Evolutionary conservation across 2,329 filamentous ascomycete species (phyloP), one percentile per base, ranked within the genome.

Genomic region (Diaporthe sp.): DNA sequence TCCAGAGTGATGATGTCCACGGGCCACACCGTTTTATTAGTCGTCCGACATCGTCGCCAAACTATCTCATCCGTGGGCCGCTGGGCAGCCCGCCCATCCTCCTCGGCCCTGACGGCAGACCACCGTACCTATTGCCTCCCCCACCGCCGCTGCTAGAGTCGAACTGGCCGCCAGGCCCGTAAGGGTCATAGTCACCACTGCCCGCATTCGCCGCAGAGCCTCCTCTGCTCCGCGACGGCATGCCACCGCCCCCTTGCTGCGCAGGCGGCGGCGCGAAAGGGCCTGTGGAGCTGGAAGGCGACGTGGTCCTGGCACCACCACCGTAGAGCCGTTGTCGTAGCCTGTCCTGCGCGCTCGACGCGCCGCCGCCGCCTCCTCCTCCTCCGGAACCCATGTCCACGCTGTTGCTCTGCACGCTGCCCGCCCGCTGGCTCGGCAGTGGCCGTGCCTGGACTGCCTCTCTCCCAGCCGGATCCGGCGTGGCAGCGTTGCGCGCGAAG

Each of bases 291-390:
- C 25, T 84, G 82, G 34, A 85, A 12, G 91, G 90, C 78, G 91
- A 93, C 65, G 87, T 86, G 58, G 90, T 90, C 78, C 89, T 88
- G 31, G 90, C 84, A 7, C 88, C 88, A 42, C 90, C 89, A 22
- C 90, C 89, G n/a, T 91, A 95, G 61, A 98, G 85, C 77, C 94
- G 88, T 80, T 95, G 94, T 82, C 95, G 94, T 79, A 98, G 86
- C 79, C 94, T 89, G 80, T 98, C 94, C 85, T 97, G 94, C 70
- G 95, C 95, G 44, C 75, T 76, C 28, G 92, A 91, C 47, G 88
- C 88, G 3, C 88, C 86, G 10, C 61, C 60, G 13, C 42, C 70
- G 15, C 71, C 71, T 12, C 53, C 73, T 12, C 53, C 73, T 79
- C 76, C 79, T 68, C 73, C 80, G 78, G 37, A 80, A 84, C 42